Evolutionary conservation across 1,284 basidiomycete genomes (phyloP).

Genomic region (Pascua guehoae): DNA sequence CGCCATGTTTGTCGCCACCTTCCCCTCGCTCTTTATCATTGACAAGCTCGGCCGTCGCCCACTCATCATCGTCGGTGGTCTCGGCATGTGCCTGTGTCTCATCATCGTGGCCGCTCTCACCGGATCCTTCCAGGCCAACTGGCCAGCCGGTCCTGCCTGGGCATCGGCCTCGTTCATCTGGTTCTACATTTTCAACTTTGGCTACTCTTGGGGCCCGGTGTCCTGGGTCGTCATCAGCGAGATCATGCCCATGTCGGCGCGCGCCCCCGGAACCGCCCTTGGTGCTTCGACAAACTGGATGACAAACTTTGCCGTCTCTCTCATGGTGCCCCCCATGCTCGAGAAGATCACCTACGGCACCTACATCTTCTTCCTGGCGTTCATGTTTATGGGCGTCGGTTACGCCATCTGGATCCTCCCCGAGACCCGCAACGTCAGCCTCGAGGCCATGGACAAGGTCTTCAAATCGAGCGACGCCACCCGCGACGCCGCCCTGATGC

Average conservation of each 20-base stretch:
- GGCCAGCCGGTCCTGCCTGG: constrained; percentile 14
- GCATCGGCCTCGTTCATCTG: constrained; percentile 22
- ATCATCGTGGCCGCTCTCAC: constrained; percentile 22
- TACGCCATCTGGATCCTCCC: constrained; percentile 25
- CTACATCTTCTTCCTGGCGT: constrained; percentile 24
- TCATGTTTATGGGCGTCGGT: constrained; percentile 21
- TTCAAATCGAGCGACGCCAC: constrained; percentile 20
- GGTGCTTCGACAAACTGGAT: constrained; percentile 25
- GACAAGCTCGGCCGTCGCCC: constrained; percentile 32
- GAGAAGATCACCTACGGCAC: constrained; percentile 18
- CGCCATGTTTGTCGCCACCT: constrained; percentile 36
- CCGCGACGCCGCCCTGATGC: constrained; percentile 17
- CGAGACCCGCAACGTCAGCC: constrained; percentile 21
- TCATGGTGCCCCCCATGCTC: constrained; percentile 21
- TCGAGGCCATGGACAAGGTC: constrained; percentile 23
- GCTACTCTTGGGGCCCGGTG: constrained; percentile 14
- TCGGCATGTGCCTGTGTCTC: constrained; percentile 25
- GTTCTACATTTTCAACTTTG: constrained; percentile 23
- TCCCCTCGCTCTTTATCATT: constrained; percentile 32
- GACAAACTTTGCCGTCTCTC: constrained; percentile 22
- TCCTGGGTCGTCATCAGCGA: constrained; percentile 26
- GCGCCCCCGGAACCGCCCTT: constrained; percentile 19
- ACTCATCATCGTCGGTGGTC: constrained; percentile 21
- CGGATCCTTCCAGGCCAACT: constrained; percentile 13
- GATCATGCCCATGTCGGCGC: constrained; percentile 20